phyloP scores from a whole-genome alignment of 768 basidiomycete genomes.

The Galerina marginata region DNA sequence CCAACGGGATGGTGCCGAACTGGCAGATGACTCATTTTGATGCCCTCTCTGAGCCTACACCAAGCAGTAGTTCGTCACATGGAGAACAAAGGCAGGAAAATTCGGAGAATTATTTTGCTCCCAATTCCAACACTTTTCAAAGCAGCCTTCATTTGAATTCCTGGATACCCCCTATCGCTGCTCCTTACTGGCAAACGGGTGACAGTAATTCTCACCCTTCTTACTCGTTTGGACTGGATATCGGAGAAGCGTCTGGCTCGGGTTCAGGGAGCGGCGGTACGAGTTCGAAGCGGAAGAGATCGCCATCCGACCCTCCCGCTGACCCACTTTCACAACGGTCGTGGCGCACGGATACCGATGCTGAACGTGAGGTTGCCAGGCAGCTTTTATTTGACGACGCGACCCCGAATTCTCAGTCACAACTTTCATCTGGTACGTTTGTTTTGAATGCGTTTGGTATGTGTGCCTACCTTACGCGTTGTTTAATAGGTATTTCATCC shows the following conservation, averaged over 20 bases:
- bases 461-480: not conserved
- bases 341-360: constrained; percentile 3
- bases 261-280: not conserved
- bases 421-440: constrained; percentile 4
- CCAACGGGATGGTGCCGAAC: not conserved
- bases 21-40: not conserved
- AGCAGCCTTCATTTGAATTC: not conserved
- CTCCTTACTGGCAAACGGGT: not conserved
- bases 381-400: not conserved
- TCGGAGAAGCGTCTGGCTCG: constrained; percentile 4
- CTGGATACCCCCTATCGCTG: not conserved
- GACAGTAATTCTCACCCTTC: not conserved
- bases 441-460: not conserved
- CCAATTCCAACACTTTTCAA: not conserved
- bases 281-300: constrained; percentile 10
- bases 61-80: not conserved
- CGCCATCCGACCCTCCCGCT: constrained; percentile 4
- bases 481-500: not conserved
- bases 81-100: not conserved
- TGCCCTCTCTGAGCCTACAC: not conserved
- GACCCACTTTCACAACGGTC: constrained; percentile 1
- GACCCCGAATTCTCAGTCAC: not conserved
- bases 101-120: not conserved
- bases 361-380: constrained; percentile 9
- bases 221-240: not conserved